Evolutionary conservation across 257 asterid species (phyloP), one percentile per base, ranked within the genome.

Genomic region (Plectranthus barbatus): DNA sequence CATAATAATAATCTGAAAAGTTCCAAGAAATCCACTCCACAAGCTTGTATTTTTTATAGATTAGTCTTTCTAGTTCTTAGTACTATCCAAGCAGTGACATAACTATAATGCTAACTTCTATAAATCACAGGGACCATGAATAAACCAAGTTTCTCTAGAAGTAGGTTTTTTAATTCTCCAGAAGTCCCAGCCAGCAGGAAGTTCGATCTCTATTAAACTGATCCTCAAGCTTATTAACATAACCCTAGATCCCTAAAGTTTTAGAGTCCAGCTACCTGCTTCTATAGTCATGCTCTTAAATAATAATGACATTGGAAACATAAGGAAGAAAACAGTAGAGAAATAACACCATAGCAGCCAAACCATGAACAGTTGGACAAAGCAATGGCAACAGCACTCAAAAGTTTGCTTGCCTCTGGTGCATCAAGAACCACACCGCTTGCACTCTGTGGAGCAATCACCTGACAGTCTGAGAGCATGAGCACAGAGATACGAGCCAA

Each of bases 341-440:
- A 57, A 65, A 67, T 9, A 50, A 41, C 49, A 59, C 18, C 68
- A 75, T 40, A 69, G 74, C 53, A 64, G 62, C 73, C 80, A 72
- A 72, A 90, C 97, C 97, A 82, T 60, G 94, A 85, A 80, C 94
- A 81, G 80, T 83, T 87, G 72, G 97, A 81, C 80, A 87, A 62
- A 57, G 95, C 95, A 81, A 90, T 90, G 70, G 97, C 94, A 75
- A 87, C 94, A 42, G 94, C 94, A 80, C 97, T 90, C 83, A 90
- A 78, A 62, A 90, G 97, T 73, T 90, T 90, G 91, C 92, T 87
- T 52, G 95, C 94, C 83, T 87, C 97, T 40, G 97, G 95, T 62
- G 92, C 89, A 68, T 87, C 94, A 69, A 90, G 94, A 78, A 90
- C 88, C 69, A 86, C 95, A 6, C 95, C 91, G 26, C 94, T 90